These are phyloP conservation scores for Ustilago trichophora DNA, from an alignment of 1,284 basidiomycete species.

Conservation along the genomic window DNA sequence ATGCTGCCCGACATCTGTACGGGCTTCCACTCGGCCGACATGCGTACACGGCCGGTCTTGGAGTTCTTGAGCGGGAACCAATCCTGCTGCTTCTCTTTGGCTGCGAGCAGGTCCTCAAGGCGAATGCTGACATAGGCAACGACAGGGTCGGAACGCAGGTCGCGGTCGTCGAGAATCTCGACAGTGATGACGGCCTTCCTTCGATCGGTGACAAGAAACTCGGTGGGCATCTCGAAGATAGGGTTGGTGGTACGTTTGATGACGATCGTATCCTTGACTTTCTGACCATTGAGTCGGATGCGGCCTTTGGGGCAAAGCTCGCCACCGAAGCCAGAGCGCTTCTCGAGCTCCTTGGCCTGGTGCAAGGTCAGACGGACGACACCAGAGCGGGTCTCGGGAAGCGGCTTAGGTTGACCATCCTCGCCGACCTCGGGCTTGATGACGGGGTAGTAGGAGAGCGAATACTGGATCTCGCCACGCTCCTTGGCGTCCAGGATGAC, in stretches of 20 bases:
- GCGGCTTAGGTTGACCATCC: slow-evolving; percentile 75
- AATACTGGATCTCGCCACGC: slow-evolving; percentile 82
- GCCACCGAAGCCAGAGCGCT: slow-evolving; percentile 68
- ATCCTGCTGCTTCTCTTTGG: slow-evolving; percentile 77
- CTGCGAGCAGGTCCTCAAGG: slow-evolving; percentile 79
- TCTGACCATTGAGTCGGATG: slow-evolving; percentile 59
- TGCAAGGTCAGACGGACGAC: slow-evolving; percentile 91
- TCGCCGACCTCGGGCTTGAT: slow-evolving; percentile 77
- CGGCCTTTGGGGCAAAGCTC: slow-evolving; percentile 70
- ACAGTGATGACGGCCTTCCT: slow-evolving; percentile 77
- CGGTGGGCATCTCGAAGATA: slow-evolving; percentile 85
- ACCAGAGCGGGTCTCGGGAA: slow-evolving; percentile 83
- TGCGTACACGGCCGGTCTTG: slow-evolving; percentile 79
- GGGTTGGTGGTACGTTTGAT: slow-evolving; percentile 59
- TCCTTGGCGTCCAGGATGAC: slow-evolving; percentile 89
- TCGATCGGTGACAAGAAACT: slow-evolving; percentile 90
- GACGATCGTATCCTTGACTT: slow-evolving; percentile 59
- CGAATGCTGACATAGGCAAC: slow-evolving; percentile 82
- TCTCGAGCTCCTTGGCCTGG: slow-evolving; percentile 87
- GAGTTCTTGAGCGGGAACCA: slow-evolving; percentile 90
- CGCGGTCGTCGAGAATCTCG: slow-evolving; percentile 81
- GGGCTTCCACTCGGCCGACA: slow-evolving; percentile 93
- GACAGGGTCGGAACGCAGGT: slow-evolving; percentile 79
- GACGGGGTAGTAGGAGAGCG: slow-evolving; percentile 85
- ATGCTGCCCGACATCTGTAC: slow-evolving; percentile 89